These are phyloP conservation scores for Suillus americanus DNA, from an alignment of 768 basidiomycete genomes.

Conservation along the genomic window DNA sequence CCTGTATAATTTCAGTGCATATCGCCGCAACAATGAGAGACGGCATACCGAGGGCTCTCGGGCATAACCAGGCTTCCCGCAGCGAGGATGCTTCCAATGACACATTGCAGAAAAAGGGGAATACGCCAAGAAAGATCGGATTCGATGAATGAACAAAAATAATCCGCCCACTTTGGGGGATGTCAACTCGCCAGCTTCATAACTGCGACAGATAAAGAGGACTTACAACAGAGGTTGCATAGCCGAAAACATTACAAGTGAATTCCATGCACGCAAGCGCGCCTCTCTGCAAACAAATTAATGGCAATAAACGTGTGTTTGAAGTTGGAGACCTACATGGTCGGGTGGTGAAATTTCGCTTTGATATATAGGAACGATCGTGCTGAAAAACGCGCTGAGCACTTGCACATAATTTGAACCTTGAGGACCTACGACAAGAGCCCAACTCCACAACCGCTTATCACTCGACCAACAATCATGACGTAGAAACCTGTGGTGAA, in stretches of 20 bases:
- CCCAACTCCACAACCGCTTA: constrained; percentile 90
- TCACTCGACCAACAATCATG: constrained; percentile 82
- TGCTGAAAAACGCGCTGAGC: constrained; percentile 43
- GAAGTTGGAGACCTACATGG: constrained; percentile 52
- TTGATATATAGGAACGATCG: constrained; percentile 94
- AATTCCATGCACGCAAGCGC: constrained; percentile 95
- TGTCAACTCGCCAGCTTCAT: constrained; percentile 7
- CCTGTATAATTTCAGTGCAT: constrained; percentile 35
- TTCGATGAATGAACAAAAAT: constrained; percentile 87
- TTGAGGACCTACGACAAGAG: constrained; percentile 67
- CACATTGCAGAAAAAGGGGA: constrained; percentile 84
- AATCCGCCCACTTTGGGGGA: constrained; percentile 78
- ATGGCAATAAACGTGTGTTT: background rate
- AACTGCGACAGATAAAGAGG: background rate
- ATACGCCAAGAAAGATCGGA: constrained; percentile 90
- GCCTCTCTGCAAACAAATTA: constrained; percentile 58
- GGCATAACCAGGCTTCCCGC: constrained; percentile 81
- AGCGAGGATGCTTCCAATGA: constrained; percentile 82
- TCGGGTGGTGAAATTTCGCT: constrained; percentile 93
- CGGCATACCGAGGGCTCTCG: constrained; percentile 77
- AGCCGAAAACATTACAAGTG: constrained; percentile 89
- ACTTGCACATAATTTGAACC: background rate
- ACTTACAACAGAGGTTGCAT: constrained; percentile 85
- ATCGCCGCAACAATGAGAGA: background rate
- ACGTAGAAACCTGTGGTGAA: constrained; percentile 73